phyloP scores from a whole-genome alignment of 2,329 filamentous ascomycete genomes.

The Bipolaris cookei region DNA sequence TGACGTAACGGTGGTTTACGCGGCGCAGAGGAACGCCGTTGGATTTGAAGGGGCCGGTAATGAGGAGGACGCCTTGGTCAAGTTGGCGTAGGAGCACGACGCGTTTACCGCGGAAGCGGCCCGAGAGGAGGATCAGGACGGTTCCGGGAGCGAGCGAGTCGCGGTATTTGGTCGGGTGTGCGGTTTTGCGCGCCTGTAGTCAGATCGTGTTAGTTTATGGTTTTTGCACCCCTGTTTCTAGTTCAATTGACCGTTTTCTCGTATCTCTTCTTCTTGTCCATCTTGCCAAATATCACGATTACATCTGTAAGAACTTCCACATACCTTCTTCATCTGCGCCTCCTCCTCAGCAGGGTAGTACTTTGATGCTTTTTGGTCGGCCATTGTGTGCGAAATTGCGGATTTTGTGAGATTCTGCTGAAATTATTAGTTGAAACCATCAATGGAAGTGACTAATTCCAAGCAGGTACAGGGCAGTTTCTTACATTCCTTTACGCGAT shows the following conservation, averaged over 20 bases:
- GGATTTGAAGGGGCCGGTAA: conserved; percentile 99
- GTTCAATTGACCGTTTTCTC: neutral
- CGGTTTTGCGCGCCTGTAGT: conserved; percentile 84
- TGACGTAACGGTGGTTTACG: conserved; percentile 92
- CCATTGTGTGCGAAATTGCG: conserved; percentile 25
- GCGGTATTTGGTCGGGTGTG: conserved; percentile 87
- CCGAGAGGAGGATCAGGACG: conserved; percentile 97
- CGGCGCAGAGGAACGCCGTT: conserved; percentile 96
- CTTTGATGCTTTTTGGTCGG: conserved; percentile 83
- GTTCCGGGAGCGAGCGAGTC: conserved; percentile 90
- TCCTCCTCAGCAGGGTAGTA: conserved; percentile 98
- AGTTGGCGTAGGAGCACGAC: conserved; percentile 97
- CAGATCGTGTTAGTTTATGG: conserved; percentile 11
- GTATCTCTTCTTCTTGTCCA: neutral
- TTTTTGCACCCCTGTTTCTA: neutral
- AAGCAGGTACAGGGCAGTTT: neutral
- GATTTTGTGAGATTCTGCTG: conserved; percentile 2
- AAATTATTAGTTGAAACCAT: no score
- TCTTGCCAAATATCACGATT: neutral
- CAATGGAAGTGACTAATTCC: no score
- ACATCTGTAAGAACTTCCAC: conserved; percentile 50
- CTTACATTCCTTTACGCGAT: neutral
- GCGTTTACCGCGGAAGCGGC: conserved; percentile 99
- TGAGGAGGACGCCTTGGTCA: conserved; percentile 93
- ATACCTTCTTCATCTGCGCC: conserved; percentile 88